Evolutionary conservation across 176 grass and related monocot species (phyloP).

Genomic region (Coix lacrymajobi): DNA sequence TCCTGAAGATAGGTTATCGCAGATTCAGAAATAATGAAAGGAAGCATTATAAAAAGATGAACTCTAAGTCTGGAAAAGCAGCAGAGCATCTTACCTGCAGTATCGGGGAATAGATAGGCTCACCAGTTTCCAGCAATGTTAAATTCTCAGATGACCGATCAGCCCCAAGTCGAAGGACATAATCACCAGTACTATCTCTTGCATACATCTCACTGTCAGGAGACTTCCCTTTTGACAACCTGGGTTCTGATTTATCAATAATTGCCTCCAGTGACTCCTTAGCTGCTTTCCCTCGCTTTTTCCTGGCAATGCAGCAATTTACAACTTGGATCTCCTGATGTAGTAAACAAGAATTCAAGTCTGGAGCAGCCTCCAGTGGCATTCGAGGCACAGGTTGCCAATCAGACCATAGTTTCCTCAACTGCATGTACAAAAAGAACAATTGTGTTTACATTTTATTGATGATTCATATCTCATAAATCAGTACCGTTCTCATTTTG

Average conservation of each 20-base stretch:
- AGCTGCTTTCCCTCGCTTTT: constrained; percentile 59
- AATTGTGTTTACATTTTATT: constrained; percentile 20
- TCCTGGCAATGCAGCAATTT: constrained; percentile 98
- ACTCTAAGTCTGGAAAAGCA: neutral
- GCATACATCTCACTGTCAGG: constrained; percentile 45
- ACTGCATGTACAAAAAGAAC: constrained; percentile 53
- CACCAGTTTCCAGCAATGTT: constrained; percentile 85
- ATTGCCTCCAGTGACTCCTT: constrained; percentile 47
- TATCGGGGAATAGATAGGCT: constrained; percentile 73
- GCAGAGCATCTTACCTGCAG: constrained; percentile 57
- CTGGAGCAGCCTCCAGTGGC: constrained; percentile 64
- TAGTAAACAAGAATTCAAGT: constrained; percentile 91
- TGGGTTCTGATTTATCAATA: constrained; percentile 24
- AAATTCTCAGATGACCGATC: constrained; percentile 52
- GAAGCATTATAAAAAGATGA: constrained; percentile 5
- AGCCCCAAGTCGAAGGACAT: constrained; percentile 77
- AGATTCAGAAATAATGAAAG: constrained; percentile 20
- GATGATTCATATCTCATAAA: neutral
- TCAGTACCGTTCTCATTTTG: neutral
- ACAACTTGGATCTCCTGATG: constrained; percentile 97
- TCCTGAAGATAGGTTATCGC: constrained; percentile 52
- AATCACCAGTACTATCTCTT: constrained; percentile 56
- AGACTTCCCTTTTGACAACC: constrained; percentile 15
- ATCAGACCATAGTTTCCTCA: constrained; percentile 87
- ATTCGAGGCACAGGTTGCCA: constrained; percentile 76